These are phyloP conservation scores for Boletellus deceptivus DNA, from an alignment of 1,284 basidiomycete genomes.

Conservation along the genomic window DNA sequence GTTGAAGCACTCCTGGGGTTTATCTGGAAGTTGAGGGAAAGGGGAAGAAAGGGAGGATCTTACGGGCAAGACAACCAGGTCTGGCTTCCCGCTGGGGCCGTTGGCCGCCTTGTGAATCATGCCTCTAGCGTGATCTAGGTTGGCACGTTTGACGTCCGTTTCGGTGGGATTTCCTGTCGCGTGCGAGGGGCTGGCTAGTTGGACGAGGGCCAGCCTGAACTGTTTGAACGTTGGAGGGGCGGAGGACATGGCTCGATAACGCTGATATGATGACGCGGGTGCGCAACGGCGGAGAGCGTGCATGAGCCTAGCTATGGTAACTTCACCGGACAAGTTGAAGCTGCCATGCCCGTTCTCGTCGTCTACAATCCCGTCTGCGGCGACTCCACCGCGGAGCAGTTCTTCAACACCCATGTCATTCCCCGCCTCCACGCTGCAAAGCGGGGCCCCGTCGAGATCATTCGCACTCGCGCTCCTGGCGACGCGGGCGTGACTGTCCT, in stretches of 20 bases:
- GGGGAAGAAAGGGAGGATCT: conserved; percentile 23
- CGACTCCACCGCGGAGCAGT: conserved; percentile 38
- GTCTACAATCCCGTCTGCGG: conserved; percentile 55
- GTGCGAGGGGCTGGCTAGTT: conserved; percentile 69
- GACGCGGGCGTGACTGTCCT: conserved; percentile 61
- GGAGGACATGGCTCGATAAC: conserved; percentile 25
- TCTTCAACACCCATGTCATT: conserved; percentile 60
- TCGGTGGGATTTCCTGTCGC: conserved; percentile 34
- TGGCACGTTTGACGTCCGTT: conserved; percentile 54
- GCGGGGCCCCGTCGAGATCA: conserved; percentile 39
- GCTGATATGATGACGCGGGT: background rate
- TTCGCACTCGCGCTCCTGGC: conserved; percentile 50
- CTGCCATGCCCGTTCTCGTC: conserved; percentile 45
- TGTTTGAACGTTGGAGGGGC: conserved; percentile 51
- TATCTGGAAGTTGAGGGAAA: background rate
- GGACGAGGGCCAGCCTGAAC: conserved; percentile 85
- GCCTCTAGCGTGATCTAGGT: conserved; percentile 77
- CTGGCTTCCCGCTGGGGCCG: conserved; percentile 51
- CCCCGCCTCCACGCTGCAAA: conserved; percentile 56
- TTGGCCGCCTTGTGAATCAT: conserved; percentile 75
- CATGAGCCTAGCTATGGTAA: no score
- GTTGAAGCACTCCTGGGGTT: conserved; percentile 90
- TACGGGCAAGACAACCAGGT: conserved; percentile 88
- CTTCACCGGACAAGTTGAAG: no score
- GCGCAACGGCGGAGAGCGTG: background rate